Base-by-base conservation (phyloP, 352 stramenopile genomes). In the Pythium plurisporium region DNA sequence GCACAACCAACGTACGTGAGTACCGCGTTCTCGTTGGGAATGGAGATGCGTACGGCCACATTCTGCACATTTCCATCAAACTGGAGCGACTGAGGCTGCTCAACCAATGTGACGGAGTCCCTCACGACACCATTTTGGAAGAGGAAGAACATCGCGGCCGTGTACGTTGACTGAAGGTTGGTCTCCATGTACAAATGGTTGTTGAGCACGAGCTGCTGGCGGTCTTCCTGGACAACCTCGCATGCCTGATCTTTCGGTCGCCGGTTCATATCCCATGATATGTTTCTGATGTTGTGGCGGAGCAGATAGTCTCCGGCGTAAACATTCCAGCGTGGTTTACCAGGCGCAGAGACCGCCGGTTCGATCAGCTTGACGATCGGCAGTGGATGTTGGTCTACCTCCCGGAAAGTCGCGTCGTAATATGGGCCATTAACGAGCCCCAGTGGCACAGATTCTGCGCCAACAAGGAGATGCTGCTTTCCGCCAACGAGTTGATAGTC, bases 101-200 rank as follows among this genome's bases (percentile, higher is more conserved):
- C 38, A 4, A n/a, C 26, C 9, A 6, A 25, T 30, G 17, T 37
- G 4, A n/a, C 4, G 8, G 5, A 19, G 15, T 19, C 20, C 2
- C 14, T 22, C 5, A 30, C 36, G 20, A 52, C 42, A 1, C 14
- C 43, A 27, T 55, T 26, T 27, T 62, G 55, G 55, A 62, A 55
- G 41, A 62, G 45, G 44, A 55, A 62, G 9, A 55, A 55, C 20
- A 49, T 20, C 7, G 9, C 55, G 43, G 55, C 55, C 36, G 44
- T 55, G 44, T 62, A 62, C n/a, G 45, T 55, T 6, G 43, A 2
- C 34, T 55, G 55, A 9, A 55, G 45, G 19, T 43, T 62, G 17
- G 23, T 27, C 34, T 62, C 55, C 44, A 62, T 55, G 45, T 62
- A 62, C 27, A 55, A 20, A 22, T 62, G 55, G 45, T 62, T 62